Base-by-base conservation (phyloP, 202 grass and related monocot genomes). In the Dendrocalamus latiflorus region DNA sequence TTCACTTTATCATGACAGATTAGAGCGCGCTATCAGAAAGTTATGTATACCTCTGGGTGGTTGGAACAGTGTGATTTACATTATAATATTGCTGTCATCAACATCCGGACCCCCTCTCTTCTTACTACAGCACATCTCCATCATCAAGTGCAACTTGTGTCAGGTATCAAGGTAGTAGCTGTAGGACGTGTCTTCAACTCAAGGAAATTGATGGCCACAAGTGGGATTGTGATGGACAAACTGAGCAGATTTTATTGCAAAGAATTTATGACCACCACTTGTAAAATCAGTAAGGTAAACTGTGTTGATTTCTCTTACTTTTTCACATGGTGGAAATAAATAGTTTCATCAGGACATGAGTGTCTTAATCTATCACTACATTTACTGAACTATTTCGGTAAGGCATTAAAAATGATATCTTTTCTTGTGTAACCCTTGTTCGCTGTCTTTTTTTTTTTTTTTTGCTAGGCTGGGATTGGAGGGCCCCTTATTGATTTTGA, bases 381-480 rank as follows among this genome's bases (percentile, higher is more conserved):
- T 37, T 5, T 65, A 37, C 36, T 37, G 36, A 37, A 37, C 36
- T 37, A 37, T 37, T 37, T 37, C 36, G 36, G 25, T 48, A 77
- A 77, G 11, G 16, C 33, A 81, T 59, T 61, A 36, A 60, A 55
- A 37, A 9, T 69, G n/a, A 1, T 37, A 30, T 13, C 36, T 66
- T 65, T 65, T 44, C 36, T 9, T 68, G 22, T 14, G 42, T n/a
- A 70, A 58, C 1, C 36, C 36, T 37, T 37, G 36, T 37, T 21
- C 42, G 9, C 0, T 62, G 18, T n/a, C 14, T 41, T 43, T 70
- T 77, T 37, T n/a, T 12, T 73, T 72, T 66, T 74, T 5, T 5
- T 13, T 74, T n/a, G 66, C 18, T 70, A 86, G 76, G 68, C 60
- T 74, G 49, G 16, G 58, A 38, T 47, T 74, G 84, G 85, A 70